Percentiles rank a stretch among this genome's conserved stretches.
Evolutionary conservation across 495 filamentous ascomycete species (phyloP).

Genomic region (Aspergillus leporis): DNA sequence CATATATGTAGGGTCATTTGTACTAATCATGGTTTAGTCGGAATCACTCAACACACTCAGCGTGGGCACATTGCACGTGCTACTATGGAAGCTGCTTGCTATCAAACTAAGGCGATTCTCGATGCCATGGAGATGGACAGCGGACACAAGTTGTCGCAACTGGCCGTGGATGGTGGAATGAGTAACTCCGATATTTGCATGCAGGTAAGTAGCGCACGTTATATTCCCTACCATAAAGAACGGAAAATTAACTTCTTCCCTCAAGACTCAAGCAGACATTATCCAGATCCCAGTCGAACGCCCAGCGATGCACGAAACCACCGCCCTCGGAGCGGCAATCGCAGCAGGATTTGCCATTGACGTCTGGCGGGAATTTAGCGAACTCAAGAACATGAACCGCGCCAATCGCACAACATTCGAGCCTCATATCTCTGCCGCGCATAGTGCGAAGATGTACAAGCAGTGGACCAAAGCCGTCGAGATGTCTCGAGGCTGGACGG

Average conservation of each 20-base stretch:
- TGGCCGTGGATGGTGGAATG: constrained; percentile 94
- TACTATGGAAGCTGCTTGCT: constrained; percentile 93
- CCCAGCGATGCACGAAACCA: constrained; percentile 91
- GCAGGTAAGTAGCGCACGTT: constrained; percentile 59
- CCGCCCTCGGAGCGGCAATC: constrained; percentile 89
- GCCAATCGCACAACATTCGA: constrained; percentile 72
- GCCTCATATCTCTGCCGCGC: constrained; percentile 60
- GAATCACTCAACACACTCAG: constrained; percentile 88
- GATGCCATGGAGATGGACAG: constrained; percentile 95
- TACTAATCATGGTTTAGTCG: constrained; percentile 50
- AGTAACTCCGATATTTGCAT: constrained; percentile 92
- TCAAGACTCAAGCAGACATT: constrained; percentile 85
- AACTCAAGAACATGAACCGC: constrained; percentile 77
- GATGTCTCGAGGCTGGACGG: constrained; percentile 85
- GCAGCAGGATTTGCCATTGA: constrained; percentile 85
- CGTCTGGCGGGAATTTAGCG: constrained; percentile 78
- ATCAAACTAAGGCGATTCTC: constrained; percentile 92
- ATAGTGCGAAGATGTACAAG: constrained; percentile 68
- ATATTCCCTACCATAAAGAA: not conserved
- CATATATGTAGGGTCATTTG: not conserved
- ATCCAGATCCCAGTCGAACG: constrained; percentile 86
- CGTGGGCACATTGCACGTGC: constrained; percentile 91
- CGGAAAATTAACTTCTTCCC: constrained; percentile 17
- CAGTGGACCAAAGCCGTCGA: constrained; percentile 86
- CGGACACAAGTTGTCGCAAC: constrained; percentile 68